Evolutionary conservation across 2,329 filamentous ascomycete species (phyloP), one percentile per base, ranked within the genome.

Genomic region (Cercospora citrullina): DNA sequence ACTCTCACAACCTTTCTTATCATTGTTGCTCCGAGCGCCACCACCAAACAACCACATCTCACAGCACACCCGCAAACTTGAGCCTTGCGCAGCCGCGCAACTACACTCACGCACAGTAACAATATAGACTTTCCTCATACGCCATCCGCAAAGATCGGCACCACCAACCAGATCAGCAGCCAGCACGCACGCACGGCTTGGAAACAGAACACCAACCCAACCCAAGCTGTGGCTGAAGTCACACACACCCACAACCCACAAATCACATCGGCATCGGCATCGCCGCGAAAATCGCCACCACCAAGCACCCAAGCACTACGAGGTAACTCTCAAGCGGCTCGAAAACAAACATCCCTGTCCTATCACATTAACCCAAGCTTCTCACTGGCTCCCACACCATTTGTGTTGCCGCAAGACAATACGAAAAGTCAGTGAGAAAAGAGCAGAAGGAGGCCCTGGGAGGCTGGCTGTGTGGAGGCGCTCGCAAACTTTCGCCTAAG

Each of bases 401-500:
- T 30, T 30, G 28, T 30, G 28, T 30, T 30, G 28, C 28, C 28
- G 28, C 28, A 30, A 30, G 8, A 26, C 5, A 30, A 30, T 30
- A 30, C 28, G 28, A 26, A 26, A 30, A 30, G 28, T 8, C 28
- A 30, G 28, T 30, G 28, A 30, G 8, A 30, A 30, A 7, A 7
- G 28, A 30, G 28, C 6, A 30, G 28, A 30, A 30, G 28, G 28
- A 30, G 28, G 26, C 2, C 2, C 2, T 2, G 5, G 26, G 28
- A 30, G 28, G 28, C 28, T 30, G 28, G 6, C 28, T 30, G 28
- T 30, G 28, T 30, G 28, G 28, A 30, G 36, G 36, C 36, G 36
- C 36, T 42, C 16, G 36, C 36, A 42, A n/a, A 42, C 36, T 63
- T 63, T 63, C 60, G 60, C 60, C 26, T 51, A 63, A 12, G 55